phyloP scores from a whole-genome alignment of 2,329 filamentous ascomycete species.

The Alternaria conjuncta region DNA sequence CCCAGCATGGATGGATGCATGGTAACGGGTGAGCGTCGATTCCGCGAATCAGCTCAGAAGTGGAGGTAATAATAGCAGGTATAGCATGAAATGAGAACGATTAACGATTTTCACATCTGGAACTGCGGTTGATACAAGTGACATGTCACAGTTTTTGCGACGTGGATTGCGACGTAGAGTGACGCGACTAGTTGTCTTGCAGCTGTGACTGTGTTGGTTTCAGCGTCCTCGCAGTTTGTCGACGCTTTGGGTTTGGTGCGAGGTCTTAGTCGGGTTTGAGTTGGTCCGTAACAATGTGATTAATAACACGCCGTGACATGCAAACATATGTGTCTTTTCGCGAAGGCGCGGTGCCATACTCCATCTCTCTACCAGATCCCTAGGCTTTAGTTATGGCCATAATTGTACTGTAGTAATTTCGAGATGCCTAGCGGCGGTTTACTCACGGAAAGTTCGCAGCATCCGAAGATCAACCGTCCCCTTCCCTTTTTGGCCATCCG shows the following conservation, averaged over 20 bases:
- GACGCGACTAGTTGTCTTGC: background rate
- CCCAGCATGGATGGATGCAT: constrained; percentile 1
- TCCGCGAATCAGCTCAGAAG: constrained; percentile 15
- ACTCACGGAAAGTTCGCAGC: background rate
- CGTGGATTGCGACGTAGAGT: background rate
- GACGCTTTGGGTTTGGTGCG: constrained; percentile 1
- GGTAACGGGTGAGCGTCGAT: constrained; percentile 9
- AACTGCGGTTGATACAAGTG: background rate
- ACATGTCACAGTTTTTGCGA: background rate
- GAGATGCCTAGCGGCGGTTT: background rate
- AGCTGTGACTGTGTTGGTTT: constrained; percentile 10
- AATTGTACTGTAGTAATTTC: background rate
- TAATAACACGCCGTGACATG: background rate
- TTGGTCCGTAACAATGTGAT: background rate
- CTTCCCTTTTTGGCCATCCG: background rate
- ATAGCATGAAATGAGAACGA: constrained; percentile 22
- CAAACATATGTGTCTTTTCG: background rate
- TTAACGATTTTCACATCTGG: constrained; percentile 8
- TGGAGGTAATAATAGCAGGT: constrained; percentile 16
- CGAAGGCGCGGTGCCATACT: background rate
- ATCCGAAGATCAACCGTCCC: background rate
- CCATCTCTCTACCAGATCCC: background rate
- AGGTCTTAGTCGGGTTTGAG: background rate
- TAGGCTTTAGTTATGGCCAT: background rate
- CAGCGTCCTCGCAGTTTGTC: constrained; percentile 10